A percentile compares a stretch with the other conserved stretches of the same genome.
Evolutionary conservation across 352 stramenopile genomes (phyloP).

Genomic region (Phytophthora litchii): DNA sequence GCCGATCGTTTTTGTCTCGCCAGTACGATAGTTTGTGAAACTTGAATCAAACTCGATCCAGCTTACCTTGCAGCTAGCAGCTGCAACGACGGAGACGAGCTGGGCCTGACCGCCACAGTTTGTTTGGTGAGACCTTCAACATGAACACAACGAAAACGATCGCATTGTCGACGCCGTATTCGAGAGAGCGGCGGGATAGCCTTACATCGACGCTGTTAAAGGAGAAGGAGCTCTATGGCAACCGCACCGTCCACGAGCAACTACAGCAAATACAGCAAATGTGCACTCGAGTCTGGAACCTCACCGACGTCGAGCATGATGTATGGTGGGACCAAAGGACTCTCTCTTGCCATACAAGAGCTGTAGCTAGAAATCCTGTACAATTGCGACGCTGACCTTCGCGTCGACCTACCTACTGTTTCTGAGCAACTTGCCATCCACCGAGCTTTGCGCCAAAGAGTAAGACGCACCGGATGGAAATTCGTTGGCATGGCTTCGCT

Average conservation of each 20-base stretch:
- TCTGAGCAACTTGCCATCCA: constrained; percentile 4
- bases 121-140: constrained; percentile 9
- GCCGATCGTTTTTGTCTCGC: constrained; percentile 1
- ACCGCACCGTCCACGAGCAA: constrained; percentile 16
- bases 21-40: constrained; percentile 4
- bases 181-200: constrained; percentile 20
- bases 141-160: constrained; percentile 13
- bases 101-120: background rate
- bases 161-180: background rate
- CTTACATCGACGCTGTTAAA: constrained; percentile 8
- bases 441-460: background rate
- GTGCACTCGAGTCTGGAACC: constrained; percentile 1
- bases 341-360: constrained; percentile 32
- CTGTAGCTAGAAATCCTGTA: too few relatives aligned
- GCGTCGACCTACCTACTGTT: constrained; percentile 6
- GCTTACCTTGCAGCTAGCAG: constrained; percentile 7
- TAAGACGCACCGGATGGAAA: constrained; percentile 1
- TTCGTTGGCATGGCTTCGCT: constrained; percentile 1
- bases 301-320: constrained; percentile 2
- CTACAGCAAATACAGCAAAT: constrained; percentile 13
- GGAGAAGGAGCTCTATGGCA: constrained; percentile 33
- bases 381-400: background rate
- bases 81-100: constrained; percentile 10
- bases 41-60: constrained; percentile 7
- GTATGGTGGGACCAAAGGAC: constrained; percentile 30